Evolutionary conservation across 768 basidiomycete genomes (phyloP).

Genomic region (Rhizopogon vinicolor): DNA sequence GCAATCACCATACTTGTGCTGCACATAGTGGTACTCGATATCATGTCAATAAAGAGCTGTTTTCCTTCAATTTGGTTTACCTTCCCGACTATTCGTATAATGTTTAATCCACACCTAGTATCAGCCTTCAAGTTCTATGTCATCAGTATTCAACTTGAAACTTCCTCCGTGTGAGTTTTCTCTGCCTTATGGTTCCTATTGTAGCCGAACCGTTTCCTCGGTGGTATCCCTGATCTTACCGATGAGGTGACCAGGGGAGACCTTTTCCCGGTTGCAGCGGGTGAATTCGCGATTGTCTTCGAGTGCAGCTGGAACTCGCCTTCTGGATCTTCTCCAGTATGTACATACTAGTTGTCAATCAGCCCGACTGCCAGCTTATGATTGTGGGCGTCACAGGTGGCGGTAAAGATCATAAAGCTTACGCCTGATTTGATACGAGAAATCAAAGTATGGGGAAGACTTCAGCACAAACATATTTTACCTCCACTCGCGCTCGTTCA

Average conservation of each 20-base stretch:
- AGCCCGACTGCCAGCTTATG: too few species aligned
- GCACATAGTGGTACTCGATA: too few species aligned
- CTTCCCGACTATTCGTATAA: too few species aligned
- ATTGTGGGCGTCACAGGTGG: too few species aligned
- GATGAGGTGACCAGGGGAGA: neutral
- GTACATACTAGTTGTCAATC: neutral
- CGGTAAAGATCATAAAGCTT: too few species aligned
- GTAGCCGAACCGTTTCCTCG: neutral
- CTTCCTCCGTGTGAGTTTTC: neutral
- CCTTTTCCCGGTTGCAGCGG: neutral
- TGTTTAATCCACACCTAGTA: too few species aligned
- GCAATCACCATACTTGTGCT: too few species aligned
- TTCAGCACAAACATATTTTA: slow-evolving; percentile 22
- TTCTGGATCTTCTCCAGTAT: neutral
- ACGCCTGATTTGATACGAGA: slow-evolving; percentile 12
- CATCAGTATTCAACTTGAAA: neutral
- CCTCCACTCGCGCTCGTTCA: slow-evolving; percentile 23
- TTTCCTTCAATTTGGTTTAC: too few species aligned
- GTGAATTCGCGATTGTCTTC: slow-evolving; percentile 18
- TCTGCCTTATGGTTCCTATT: neutral
- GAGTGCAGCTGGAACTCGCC: slow-evolving; percentile 11
- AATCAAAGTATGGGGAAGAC: slow-evolving; percentile 15
- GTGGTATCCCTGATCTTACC: neutral
- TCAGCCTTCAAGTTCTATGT: neutral
- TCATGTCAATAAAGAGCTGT: too few species aligned